These are phyloP conservation scores for Aspergillus sp. DNA, from an alignment of 2,329 filamentous ascomycete genomes.

Conservation along the genomic window DNA sequence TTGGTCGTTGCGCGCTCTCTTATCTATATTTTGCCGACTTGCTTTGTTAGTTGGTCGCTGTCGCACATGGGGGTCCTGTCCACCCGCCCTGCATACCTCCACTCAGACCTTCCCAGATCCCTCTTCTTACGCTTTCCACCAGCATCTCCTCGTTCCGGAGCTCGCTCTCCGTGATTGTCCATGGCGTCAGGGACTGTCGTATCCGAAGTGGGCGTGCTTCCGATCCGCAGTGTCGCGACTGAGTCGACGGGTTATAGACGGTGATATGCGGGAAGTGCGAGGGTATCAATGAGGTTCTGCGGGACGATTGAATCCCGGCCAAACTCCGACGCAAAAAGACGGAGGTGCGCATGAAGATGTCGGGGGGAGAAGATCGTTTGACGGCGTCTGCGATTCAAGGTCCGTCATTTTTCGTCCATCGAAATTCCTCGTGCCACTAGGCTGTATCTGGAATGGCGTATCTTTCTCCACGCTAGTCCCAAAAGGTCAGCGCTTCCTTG, in stretches of 20 bases:
- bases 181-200: slow-evolving; percentile 17
- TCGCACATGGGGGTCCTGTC: background rate
- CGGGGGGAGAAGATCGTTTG: background rate
- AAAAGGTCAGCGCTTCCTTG: background rate
- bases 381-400: background rate
- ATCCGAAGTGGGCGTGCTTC: background rate
- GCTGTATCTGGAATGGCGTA: background rate
- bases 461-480: background rate
- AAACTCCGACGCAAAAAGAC: slow-evolving; percentile 4
- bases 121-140: slow-evolving; percentile 57
- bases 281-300: background rate
- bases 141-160: slow-evolving; percentile 28
- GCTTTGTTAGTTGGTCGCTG: slow-evolving; percentile 47
- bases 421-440: background rate
- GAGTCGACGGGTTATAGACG: background rate
- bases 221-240: background rate
- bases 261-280: background rate
- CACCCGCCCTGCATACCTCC: slow-evolving; percentile 52
- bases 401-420: background rate
- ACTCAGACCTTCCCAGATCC: slow-evolving; percentile 66
- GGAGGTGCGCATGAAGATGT: slow-evolving; percentile 7
- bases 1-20: slow-evolving; percentile 51
- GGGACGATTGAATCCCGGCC: slow-evolving; percentile 1
- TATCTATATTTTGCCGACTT: slow-evolving; percentile 54
- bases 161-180: slow-evolving; percentile 35